Evolutionary conservation across 2,329 filamentous ascomycete genomes (phyloP), one percentile per base, ranked within the genome.

Genomic region (Aspergillus felis): DNA sequence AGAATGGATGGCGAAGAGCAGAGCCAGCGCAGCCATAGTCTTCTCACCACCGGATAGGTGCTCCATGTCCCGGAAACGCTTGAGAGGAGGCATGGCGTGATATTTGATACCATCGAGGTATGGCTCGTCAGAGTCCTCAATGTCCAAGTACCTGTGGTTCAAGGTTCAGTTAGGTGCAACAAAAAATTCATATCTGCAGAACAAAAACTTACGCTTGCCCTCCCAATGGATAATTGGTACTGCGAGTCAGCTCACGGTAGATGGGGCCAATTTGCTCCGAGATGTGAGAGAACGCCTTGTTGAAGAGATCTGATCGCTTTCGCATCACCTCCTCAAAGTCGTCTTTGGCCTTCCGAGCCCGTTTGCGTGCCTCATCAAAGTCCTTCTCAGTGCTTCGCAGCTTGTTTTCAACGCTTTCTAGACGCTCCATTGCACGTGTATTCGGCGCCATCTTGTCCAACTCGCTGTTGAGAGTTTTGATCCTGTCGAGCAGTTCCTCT

Each of bases 1-100:
- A 58, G 89, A 92, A 79, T 99, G 94, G 56, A 99, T 92, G 24
- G 94, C 94, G 72, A 99, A 99, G 4, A 99, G 83, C 44, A 99
- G 82, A n/a, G 94, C 94, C 42, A 99, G 81, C 14, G 94, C 94
- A 1, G 94, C 94, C 88, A 99, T 99, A 0, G 94, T 99, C 82
- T 99, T 99, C 78, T 99, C 94, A 56, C 94, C 94, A 68, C 94
- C 94, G 1, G 91, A 96, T 9, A 99, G 81, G 72, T 97, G 94
- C 75, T 99, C 94, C 94, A 99, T 99, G 74, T 99, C 95, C 67
- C 94, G 86, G 84, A 99, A 99, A 49, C 94, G 91, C 79, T 99
- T 99, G 61, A 97, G 85, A 1, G 94, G 94, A 22, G 94, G 94
- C 92, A 97, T 99, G 61, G 94, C 95, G 72, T 97, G 92, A 76